Base-by-base conservation (phyloP, 192 early-diverging fungal species). In the Radiomyces spectabilis region DNA sequence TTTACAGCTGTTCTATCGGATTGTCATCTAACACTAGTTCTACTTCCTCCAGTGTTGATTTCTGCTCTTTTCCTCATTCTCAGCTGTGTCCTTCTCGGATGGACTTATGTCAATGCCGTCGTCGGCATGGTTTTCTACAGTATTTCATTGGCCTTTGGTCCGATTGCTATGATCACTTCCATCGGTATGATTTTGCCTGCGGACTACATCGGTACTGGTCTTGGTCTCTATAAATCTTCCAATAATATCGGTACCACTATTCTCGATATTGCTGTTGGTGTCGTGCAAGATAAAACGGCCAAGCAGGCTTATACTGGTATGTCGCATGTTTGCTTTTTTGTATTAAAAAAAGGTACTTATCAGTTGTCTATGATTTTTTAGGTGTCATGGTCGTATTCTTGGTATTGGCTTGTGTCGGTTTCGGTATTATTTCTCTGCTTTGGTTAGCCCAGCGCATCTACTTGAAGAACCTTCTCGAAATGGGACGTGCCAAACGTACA, bases 171-270 rank as follows among this genome's bases (percentile, higher is more conserved):
- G 55, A 75, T 84, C 47, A 75, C 82, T 1, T 70, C 77, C 4
- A 78, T 84, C n/a, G 71, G 72, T 37, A 71, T 84, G 31, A 67
- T 80, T n/a, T 31, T 81, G 7, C 79, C 75, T 1, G 65, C 68
- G n/a, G 74, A 56, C 42, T 74, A 78, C 15, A 68, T 82, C 29
- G 82, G 82, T 31, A 82, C 82, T 2, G 79, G 75, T 7, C 52
- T 81, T 24, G 79, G 82, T 3, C 61, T 84, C 10, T 84, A 80
- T 70, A 84, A 84, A 62, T 73, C 67, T n/a, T 72, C 77, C 0
- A 77, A 73, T 59, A 81, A 82, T 51, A 74, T 78, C 10, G 82
- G 79, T 13, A 72, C 75, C 2, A 76, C 79, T 1, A 76, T 81
- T 19, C 72, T 81, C 13, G 80, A 81, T 41, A 78, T 80, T 39